Conservation (phyloP, 495 filamentous ascomycete genomes). For the Ramalina peruviana region DNA sequence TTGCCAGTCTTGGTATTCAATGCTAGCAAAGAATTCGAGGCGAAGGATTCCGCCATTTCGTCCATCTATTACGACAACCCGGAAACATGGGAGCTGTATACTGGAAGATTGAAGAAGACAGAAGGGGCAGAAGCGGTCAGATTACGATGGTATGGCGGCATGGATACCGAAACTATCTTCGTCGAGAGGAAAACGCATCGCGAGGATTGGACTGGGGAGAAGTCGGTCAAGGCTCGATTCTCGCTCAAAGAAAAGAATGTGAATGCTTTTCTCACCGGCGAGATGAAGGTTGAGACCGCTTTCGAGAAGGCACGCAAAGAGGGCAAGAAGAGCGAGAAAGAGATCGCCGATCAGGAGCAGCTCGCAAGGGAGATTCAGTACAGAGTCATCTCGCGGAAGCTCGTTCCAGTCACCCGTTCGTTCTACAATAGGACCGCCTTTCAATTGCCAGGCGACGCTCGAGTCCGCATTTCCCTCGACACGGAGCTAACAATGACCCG, state of each 20-base stretch:
- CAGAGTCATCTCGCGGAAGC: constrained; percentile 66
- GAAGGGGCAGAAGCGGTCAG: constrained; percentile 96
- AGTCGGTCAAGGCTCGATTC: constrained; percentile 96
- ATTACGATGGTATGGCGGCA: constrained; percentile 92
- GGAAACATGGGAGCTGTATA: constrained; percentile 84
- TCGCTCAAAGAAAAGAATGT: constrained; percentile 92
- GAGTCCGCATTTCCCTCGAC: constrained; percentile 93
- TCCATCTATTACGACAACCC: constrained; percentile 98
- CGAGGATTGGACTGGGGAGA: constrained; percentile 98
- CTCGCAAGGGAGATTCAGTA: constrained; percentile 89
- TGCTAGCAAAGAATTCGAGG: constrained; percentile 87
- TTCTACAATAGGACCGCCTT: constrained; percentile 99
- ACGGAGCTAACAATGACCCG: constrained; percentile 89
- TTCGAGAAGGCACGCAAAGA: constrained; percentile 94
- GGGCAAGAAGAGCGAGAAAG: constrained; percentile 77
- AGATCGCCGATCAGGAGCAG: constrained; percentile 80
- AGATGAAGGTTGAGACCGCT: constrained; percentile 63
- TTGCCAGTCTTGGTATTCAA: constrained; percentile 96
- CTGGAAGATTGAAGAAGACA: constrained; percentile 88
- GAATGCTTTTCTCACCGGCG: constrained; percentile 72
- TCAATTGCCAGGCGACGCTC: constrained; percentile 88
- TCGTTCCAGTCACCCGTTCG: constrained; percentile 75
- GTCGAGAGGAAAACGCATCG: constrained; percentile 97
- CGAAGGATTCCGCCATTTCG: constrained; percentile 80
- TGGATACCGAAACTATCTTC: constrained; percentile 89